Evolutionary conservation across 2,329 filamentous ascomycete species (phyloP).

Genomic region (Hypoxylon sp.): DNA sequence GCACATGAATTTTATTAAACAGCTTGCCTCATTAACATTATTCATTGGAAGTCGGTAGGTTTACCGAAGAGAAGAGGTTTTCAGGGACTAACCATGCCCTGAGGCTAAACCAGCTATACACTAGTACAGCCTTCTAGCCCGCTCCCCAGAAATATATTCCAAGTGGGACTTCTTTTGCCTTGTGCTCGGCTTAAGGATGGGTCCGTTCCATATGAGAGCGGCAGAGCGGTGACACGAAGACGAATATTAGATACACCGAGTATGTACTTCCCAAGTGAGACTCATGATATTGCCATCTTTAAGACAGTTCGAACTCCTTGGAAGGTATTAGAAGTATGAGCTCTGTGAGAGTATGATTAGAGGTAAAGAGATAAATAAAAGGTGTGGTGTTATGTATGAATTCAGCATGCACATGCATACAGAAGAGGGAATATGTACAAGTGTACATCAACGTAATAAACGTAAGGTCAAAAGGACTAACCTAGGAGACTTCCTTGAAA

Average conservation of each 20-base stretch:
- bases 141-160: conserved; percentile 26
- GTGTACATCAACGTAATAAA: neutral
- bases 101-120: conserved; percentile 31
- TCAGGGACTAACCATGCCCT: conserved; percentile 29
- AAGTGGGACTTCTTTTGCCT: conserved; percentile 38
- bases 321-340: conserved; percentile 5
- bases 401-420: too few species aligned
- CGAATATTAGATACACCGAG: neutral
- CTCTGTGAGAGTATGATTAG: neutral
- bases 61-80: conserved; percentile 21
- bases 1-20: conserved; percentile 1
- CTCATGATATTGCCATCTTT: conserved; percentile 3
- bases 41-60: conserved; percentile 15
- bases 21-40: neutral
- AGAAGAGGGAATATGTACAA: too few species aligned
- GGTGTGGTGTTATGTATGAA: neutral
- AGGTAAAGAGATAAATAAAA: neutral
- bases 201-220: conserved; percentile 30
- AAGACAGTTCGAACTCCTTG: conserved; percentile 2
- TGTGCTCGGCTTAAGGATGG: conserved; percentile 31
- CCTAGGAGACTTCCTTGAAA: neutral
- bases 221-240: conserved; percentile 42
- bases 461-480: neutral
- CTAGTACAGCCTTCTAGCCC: conserved; percentile 13
- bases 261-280: conserved; percentile 1